Percentiles rank a stretch among this genome's conserved stretches.
phyloP scores from a whole-genome alignment of 2,329 filamentous ascomycete genomes.

The Sclerotinia sclerotiorum region DNA sequence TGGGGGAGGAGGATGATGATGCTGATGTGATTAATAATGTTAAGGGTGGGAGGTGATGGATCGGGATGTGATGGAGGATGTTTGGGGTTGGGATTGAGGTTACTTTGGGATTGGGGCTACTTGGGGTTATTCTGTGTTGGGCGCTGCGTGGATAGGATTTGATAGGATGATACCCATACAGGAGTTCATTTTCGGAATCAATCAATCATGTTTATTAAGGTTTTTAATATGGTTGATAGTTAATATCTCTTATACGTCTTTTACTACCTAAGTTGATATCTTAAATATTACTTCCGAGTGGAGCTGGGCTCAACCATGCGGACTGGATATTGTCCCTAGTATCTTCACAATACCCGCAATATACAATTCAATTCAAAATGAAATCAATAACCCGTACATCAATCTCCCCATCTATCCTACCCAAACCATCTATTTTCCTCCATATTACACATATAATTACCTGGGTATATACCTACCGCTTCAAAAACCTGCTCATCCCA shows the following conservation, averaged over 20 bases:
- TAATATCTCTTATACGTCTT: neutral
- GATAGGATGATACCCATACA: constrained; percentile 17
- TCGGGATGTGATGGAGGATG: constrained; percentile 13
- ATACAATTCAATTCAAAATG: neutral
- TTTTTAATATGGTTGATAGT: neutral
- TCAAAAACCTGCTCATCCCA: neutral
- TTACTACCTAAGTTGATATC: no score
- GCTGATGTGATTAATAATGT: constrained; percentile 42
- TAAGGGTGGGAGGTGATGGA: constrained; percentile 32
- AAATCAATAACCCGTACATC: neutral
- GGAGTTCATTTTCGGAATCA: constrained; percentile 11
- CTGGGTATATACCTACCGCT: neutral
- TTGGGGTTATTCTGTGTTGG: neutral
- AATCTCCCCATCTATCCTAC: neutral
- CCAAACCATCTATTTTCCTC: neutral
- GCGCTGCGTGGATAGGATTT: neutral
- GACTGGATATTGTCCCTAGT: neutral
- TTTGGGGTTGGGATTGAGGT: neutral
- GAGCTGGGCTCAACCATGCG: neutral
- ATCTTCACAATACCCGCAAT: neutral
- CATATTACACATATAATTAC: neutral
- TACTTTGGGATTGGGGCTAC: neutral
- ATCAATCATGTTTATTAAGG: neutral
- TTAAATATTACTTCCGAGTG: neutral
- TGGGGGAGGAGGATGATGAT: constrained; percentile 55